Evolutionary conservation across 805 yeast species (phyloP), one percentile per base, ranked within the genome.

Genomic region (Cephaloascus fragrans): DNA sequence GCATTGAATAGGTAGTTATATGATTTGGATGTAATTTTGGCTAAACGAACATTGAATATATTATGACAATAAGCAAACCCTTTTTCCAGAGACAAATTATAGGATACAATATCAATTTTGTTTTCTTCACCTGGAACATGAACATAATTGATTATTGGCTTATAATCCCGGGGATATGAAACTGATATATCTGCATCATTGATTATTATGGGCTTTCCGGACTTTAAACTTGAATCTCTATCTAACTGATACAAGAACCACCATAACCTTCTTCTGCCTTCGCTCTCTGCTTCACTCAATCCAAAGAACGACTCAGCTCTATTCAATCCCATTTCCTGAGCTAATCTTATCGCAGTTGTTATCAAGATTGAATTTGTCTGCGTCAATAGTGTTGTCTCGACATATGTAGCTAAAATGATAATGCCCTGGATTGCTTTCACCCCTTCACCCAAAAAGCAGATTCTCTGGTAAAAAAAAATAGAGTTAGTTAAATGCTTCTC

Each of bases 291-390:
- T 0, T 49, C 45, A 0, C 60, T 31, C 15, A 73, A 42, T 1
- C 66, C 61, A 3, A 52, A 46, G 38, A 65, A 63, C 2, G 68
- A 47, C 35, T 75, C 81, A 3, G 53, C 54, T 38, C 77, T 56
- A 45, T 80, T 75, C 4, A 82, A 57, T 0, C 84, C 84, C 49
- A 77, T 47, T 32, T 74, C 79, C 36, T 69, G 72, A 0, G 81
- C 81, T 44, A 66, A 68, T 43, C 80, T 59, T 4, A 73, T 63
- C 4, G 77, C 74, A 1, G 70, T 61, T 2, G 74, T 51, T 3
- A 66, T 50, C 15, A 75, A 46, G 37, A 64, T 56, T 39, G 59
- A 64, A 4, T 69, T 62, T 9, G 68, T 56, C 32, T 72, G 74
- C 1, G 69, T 54, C 19, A 69, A 64, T 37, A 52, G 45, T 16